These are phyloP conservation scores for Fusarium tuaranense DNA, from an alignment of 2,329 filamentous ascomycete genomes.

Conservation along the genomic window DNA sequence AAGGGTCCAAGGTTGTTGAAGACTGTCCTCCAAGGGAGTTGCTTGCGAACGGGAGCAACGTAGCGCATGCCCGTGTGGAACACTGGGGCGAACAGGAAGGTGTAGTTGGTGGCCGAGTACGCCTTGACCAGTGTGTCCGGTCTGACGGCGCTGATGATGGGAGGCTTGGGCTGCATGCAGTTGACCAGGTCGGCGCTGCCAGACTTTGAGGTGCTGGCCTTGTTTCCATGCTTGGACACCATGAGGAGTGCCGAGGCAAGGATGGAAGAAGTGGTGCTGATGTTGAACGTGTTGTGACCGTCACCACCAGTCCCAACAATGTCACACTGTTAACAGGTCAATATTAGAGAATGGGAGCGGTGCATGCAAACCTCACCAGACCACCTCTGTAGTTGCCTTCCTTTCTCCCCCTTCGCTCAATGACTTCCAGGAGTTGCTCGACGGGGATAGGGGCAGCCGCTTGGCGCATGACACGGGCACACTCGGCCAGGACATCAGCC, in stretches of 20 bases:
- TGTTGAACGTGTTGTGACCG: conserved; percentile 97
- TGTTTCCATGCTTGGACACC: conserved; percentile 95
- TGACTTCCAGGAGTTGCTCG: conserved; percentile 67
- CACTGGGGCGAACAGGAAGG: conserved; percentile 93
- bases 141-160: conserved; percentile 79
- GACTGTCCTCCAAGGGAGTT: conserved; percentile 94
- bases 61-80: conserved; percentile 97
- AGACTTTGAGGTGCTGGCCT: conserved; percentile 93
- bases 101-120: conserved; percentile 87
- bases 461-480: conserved; percentile 84
- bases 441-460: conserved; percentile 81
- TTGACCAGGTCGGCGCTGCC: conserved; percentile 93
- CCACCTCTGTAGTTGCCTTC: conserved; percentile 86
- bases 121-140: conserved; percentile 77
- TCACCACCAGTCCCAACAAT: conserved; percentile 98
- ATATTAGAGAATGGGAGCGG: not conserved
- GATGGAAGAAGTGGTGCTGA: conserved; percentile 94
- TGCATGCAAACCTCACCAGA: conserved; percentile 68
- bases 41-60: conserved; percentile 85
- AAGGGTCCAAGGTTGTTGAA: conserved; percentile 97
- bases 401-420: conserved; percentile 69
- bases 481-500: conserved; percentile 87
- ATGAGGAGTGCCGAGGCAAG: conserved; percentile 87
- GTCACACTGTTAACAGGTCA: conserved; percentile 69
- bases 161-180: conserved; percentile 77